Evolutionary conservation across 345 rosid species (phyloP), one percentile per base, ranked within the genome.

Genomic region (Boechera retrofracta): DNA sequence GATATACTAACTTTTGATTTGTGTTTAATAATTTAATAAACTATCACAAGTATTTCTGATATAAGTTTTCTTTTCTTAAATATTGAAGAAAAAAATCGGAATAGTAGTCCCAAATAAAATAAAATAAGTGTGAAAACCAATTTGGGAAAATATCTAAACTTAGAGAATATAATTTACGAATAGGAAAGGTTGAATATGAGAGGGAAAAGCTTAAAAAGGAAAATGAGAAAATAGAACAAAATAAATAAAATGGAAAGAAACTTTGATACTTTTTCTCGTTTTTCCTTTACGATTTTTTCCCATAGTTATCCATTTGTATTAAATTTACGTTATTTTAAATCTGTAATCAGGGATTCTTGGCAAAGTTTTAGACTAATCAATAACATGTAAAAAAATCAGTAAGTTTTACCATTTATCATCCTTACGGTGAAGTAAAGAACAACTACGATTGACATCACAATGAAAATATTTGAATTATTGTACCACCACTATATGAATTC

Each of bases 161-260:
- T 21, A 21, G 4, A 3, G 29, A 35, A 18, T 66, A 33, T 6
- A 49, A 52, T 52, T 6, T 36, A 67, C 36, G 9, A 52, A 35
- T 21, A 55, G 53, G 53, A 56, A 61, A 51, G 7, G 24, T 18
- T 63, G n/a, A 16, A 49, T 45, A 58, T 24, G 42, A 57, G 44
- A 32, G 24, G 18, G 11, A 33, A 56, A 1, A 3, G 2, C 0
- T 15, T 9, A 69, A 54, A 26, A 26, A 69, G 12, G 42, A 42
- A 69, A 29, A 42, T 11, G 7, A 53, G 10, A 68, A 38, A 36
- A 36, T 48, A 10, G 5, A 59, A 72, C 3, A 26, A 21, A 21
- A 21, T 21, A 21, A 21, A 21, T 21, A 21, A 21, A 21, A 21
- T 21, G 24, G 56, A 44, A 57, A 45, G 1, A 6, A 41, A 41